These are phyloP conservation scores for Raphanus hybrid DNA, from an alignment of 441 rosid species.

Conservation along the genomic window DNA sequence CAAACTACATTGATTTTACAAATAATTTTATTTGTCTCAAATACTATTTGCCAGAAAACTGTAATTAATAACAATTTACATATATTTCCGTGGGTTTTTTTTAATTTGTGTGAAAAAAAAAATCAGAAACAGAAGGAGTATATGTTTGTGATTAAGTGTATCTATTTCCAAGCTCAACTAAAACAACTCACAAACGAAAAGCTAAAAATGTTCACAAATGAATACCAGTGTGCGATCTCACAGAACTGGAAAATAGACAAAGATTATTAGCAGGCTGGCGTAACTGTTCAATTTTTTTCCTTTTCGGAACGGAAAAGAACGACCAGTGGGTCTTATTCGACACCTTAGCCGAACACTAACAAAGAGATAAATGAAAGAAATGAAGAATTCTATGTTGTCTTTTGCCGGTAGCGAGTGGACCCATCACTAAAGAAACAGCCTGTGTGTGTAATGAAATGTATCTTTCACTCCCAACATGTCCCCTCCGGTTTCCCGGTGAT, in stretches of 20 bases:
- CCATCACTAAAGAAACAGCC: too few species aligned
- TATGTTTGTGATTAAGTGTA: background rate
- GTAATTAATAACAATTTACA: too few species aligned
- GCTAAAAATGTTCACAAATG: too few species aligned
- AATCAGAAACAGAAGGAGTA: too few species aligned
- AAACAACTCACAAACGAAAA: background rate
- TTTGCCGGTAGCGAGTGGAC: too few species aligned
- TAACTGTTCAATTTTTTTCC: background rate
- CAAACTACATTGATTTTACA: too few species aligned
- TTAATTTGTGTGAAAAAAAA: too few species aligned
- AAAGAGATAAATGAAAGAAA: background rate
- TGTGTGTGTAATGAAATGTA: background rate
- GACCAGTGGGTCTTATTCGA: background rate
- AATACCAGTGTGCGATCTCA: background rate
- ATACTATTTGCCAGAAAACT: too few species aligned
- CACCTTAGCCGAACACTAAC: slow-evolving; percentile 12
- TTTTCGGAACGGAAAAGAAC: background rate
- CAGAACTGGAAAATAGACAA: background rate
- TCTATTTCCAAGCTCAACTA: too few species aligned
- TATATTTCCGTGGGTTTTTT: too few species aligned
- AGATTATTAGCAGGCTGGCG: background rate
- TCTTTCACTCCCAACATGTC: background rate
- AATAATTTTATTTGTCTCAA: too few species aligned
- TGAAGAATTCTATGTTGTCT: too few species aligned
- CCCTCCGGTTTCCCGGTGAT: slow-evolving; percentile 28